Percentiles rank a stretch among this genome's conserved stretches.
These are phyloP conservation scores for Heracleum sosnowskyi DNA, from an alignment of 129 eudicot species.

Conservation along the genomic window DNA sequence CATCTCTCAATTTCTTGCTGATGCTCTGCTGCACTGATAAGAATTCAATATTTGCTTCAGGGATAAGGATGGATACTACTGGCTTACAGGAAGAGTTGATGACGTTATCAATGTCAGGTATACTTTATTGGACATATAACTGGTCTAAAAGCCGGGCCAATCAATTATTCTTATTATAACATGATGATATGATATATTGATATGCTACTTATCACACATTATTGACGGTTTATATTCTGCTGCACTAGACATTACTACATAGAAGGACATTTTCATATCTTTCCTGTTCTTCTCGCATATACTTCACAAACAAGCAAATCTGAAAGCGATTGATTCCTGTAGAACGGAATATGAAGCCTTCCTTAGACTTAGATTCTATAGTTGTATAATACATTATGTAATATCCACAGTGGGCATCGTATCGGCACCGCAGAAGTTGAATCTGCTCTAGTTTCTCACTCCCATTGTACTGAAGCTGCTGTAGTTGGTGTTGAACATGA, in stretches of 20 bases:
- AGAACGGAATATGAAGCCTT: neutral
- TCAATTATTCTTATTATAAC: neutral
- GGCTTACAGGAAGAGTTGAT: conserved; percentile 98
- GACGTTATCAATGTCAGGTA: conserved; percentile 95
- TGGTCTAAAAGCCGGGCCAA: neutral
- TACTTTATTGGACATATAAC: neutral
- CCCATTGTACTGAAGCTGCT: conserved; percentile 96
- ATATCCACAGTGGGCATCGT: conserved; percentile 76
- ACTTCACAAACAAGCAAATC: conserved; percentile 9
- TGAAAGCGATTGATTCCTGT: neutral
- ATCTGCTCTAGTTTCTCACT: conserved; percentile 92
- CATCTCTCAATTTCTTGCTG: neutral
- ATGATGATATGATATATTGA: neutral
- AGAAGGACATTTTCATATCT: neutral
- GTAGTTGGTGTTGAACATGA: conserved; percentile 99
- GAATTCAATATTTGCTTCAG: conserved; percentile 24
- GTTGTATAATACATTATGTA: conserved; percentile 4
- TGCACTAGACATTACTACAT: neutral
- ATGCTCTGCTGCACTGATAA: neutral
- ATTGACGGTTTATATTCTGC: neutral
- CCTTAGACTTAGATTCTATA: neutral
- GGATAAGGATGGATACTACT: conserved; percentile 90
- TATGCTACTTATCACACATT: neutral
- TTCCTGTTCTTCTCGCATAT: neutral
- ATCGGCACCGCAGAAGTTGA: conserved; percentile 99